A percentile compares a stretch with the other conserved stretches of the same genome.
phyloP scores from a whole-genome alignment of 345 rosid genomes.

The Nasturtium officinale region DNA sequence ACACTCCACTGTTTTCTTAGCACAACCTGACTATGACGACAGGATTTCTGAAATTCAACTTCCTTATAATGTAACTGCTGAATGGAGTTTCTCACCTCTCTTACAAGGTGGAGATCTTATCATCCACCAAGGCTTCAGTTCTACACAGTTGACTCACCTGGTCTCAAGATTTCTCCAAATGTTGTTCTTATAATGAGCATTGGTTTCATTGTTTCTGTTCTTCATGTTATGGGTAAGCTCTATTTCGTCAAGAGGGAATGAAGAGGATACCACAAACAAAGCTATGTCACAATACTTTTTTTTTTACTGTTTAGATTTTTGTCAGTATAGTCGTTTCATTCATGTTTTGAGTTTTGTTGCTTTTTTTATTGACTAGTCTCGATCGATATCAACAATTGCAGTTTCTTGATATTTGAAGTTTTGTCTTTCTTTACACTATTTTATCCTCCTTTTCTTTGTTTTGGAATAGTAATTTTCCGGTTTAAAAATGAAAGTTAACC shows the following conservation, averaged over 20 bases:
- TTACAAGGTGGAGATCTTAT: too few relatives aligned
- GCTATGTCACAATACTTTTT: not conserved
- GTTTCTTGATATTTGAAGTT: slow-evolving; percentile 2
- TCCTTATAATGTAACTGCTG: too few relatives aligned
- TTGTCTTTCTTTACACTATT: not conserved
- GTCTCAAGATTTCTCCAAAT: slow-evolving; percentile 85
- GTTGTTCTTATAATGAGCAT: slow-evolving; percentile 90
- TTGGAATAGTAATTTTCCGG: not conserved
- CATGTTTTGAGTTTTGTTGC: slow-evolving; percentile 26
- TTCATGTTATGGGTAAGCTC: slow-evolving; percentile 84
- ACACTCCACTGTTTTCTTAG: too few relatives aligned
- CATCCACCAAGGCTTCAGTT: slow-evolving; percentile 69
- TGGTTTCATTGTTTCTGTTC: slow-evolving; percentile 89
- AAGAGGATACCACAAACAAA: not conserved
- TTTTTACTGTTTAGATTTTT: slow-evolving; percentile 1
- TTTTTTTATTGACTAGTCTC: slow-evolving; percentile 8
- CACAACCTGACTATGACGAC: too few relatives aligned
- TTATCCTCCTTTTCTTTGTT: not conserved
- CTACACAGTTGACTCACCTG: slow-evolving; percentile 86
- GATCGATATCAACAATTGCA: not conserved
- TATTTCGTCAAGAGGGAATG: slow-evolving; percentile 58
- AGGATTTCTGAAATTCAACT: too few relatives aligned
- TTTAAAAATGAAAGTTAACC: not conserved
- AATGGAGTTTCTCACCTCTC: too few relatives aligned
- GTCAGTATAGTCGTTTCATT: slow-evolving; percentile 22